A percentile compares a stretch with the other conserved stretches of the same genome.
phyloP scores from a whole-genome alignment of 495 filamentous ascomycete genomes.

The Bathelium albidoporum region DNA sequence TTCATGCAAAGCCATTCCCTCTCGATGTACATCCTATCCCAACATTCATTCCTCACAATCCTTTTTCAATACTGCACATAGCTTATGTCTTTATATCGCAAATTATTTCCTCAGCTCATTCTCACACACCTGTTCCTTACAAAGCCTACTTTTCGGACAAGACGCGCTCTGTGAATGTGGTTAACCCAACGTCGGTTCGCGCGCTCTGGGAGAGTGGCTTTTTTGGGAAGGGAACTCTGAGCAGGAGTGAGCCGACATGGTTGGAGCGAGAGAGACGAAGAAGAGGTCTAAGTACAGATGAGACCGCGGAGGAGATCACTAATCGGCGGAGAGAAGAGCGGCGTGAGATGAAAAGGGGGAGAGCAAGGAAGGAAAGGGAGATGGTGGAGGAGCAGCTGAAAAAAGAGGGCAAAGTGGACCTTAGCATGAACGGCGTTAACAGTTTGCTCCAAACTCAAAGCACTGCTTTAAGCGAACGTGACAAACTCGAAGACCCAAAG shows the following conservation, averaged over 20 bases:
- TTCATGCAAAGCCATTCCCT: conserved; percentile 73
- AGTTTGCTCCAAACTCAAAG: background rate
- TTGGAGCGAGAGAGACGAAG: conserved; percentile 67
- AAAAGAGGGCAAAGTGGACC: conserved; percentile 2
- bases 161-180: conserved; percentile 77
- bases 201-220: conserved; percentile 92
- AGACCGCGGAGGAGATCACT: conserved; percentile 73
- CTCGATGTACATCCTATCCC: conserved; percentile 73
- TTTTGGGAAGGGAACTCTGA: conserved; percentile 87
- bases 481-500: background rate
- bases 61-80: conserved; percentile 72
- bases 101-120: conserved; percentile 50
- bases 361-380: conserved; percentile 74
- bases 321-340: conserved; percentile 65
- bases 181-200: conserved; percentile 59
- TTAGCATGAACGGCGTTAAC: no score
- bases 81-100: conserved; percentile 66
- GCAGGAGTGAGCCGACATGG: conserved; percentile 91
- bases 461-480: background rate
- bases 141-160: conserved; percentile 64
- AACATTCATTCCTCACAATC: conserved; percentile 82
- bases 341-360: conserved; percentile 73
- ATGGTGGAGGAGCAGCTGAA: conserved; percentile 24
- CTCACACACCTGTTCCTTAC: conserved; percentile 57
- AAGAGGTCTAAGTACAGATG: conserved; percentile 49